Conservation (phyloP, 2,329 filamentous ascomycete species). For the Elsinoe batatas region DNA sequence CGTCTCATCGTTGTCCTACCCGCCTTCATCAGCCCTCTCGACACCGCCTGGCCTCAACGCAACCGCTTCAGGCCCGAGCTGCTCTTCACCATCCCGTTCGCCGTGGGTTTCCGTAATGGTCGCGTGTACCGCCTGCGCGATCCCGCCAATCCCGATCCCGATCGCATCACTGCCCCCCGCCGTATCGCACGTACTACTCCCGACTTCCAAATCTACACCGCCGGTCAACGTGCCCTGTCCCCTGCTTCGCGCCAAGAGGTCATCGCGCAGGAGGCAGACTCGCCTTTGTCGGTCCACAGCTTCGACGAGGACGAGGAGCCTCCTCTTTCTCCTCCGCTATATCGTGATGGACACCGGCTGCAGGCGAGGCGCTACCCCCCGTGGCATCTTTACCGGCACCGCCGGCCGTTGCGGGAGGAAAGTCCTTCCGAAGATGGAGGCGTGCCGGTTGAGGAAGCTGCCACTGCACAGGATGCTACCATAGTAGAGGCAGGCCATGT, state of each 20-base stretch:
- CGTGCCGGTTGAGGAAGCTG: no score
- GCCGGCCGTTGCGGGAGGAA: no score
- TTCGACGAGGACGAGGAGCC: no score
- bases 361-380: no score
- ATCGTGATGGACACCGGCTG: no score
- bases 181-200: background rate
- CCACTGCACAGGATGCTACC: no score
- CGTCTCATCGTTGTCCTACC: background rate
- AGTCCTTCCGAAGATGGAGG: no score
- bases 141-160: background rate
- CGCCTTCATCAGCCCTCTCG: background rate
- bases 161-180: background rate
- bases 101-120: background rate
- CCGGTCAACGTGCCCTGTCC: background rate
- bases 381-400: no score
- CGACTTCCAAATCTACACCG: background rate
- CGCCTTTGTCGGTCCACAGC: background rate
- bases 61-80: background rate
- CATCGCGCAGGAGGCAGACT: background rate
- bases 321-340: no score
- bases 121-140: background rate
- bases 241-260: background rate
- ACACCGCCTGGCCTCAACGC: background rate
- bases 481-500: no score
- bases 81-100: background rate